Evolutionary conservation across 495 filamentous ascomycete genomes (phyloP), one percentile per base, ranked within the genome.

Genomic region (Penicillium arizonense): DNA sequence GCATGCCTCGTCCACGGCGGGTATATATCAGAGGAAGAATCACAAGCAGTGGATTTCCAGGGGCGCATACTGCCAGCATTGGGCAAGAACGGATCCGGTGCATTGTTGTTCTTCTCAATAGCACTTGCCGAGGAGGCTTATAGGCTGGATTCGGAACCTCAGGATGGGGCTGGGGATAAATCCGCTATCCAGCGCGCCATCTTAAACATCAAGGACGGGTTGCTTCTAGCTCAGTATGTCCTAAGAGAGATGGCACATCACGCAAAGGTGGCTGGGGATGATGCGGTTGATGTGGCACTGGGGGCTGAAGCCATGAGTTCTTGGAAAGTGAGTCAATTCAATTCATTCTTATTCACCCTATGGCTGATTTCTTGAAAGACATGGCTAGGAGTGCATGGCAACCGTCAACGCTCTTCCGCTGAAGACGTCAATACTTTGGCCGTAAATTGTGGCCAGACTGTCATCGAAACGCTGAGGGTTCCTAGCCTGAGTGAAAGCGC

Each of bases 71-170:
- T 89, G 4, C 71, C 66, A 20, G 74, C 72, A 3, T 65, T 93
- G 43, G 77, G 76, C 21, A 65, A 75, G 33, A 64, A 59, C 2
- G 84, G 84, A 57, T 72, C 87, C 24, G 69, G 79, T 34, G 77
- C 79, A 6, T 65, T 87, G 4, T 73, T 92, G 11, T 90, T 87
- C 77, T 93, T 96, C 61, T 80, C 82, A 3, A 77, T 81, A 41
- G 81, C 79, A 13, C 67, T 96, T 8, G 88, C 86, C 3, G 89
- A 95, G 57, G 91, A 96, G 57, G 82, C 55, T 23, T 33, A 57
- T n/a, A 50, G 61, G 13, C 37, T 64, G 2, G 61, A 64, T 11
- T 45, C 52, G 8, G 61, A 64, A 14, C 57, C 63, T 13, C 52
- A 61, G 1, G 57, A 58, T n/a, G 38, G 55, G n/a, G 33, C 48